These are phyloP conservation scores for Lasiodiplodia citricola DNA, from an alignment of 2,329 filamentous ascomycete genomes.

Conservation along the genomic window DNA sequence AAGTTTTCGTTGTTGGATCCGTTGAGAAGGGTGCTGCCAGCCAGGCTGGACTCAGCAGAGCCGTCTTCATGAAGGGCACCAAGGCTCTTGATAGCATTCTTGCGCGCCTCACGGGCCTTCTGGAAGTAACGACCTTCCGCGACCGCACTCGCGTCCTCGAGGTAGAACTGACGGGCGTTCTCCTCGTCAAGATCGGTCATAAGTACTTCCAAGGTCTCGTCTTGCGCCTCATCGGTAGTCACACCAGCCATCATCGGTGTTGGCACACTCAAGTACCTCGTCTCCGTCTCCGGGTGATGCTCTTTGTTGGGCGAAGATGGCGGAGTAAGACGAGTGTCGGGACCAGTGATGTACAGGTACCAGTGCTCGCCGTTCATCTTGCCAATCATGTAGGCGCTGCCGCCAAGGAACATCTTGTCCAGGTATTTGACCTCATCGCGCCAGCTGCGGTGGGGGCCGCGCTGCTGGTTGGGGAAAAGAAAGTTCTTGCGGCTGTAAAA, in stretches of 20 bases:
- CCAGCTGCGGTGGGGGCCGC: conserved; percentile 95
- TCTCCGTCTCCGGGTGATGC: conserved; percentile 58
- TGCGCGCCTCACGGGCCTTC: conserved; percentile 67
- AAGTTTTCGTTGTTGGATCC: conserved; percentile 60
- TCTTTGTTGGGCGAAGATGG: conserved; percentile 72
- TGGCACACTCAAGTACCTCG: conserved; percentile 64
- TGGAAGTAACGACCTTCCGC: conserved; percentile 79
- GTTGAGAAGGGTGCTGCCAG: conserved; percentile 41
- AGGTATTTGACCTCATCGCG: conserved; percentile 92
- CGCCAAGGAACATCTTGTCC: conserved; percentile 87
- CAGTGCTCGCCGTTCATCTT: conserved; percentile 99
- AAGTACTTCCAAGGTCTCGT: conserved; percentile 76
- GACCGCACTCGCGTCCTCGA: conserved; percentile 85
- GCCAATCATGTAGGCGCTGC: conserved; percentile 98
- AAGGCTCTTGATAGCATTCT: conserved; percentile 63
- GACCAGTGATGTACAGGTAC: conserved; percentile 96
- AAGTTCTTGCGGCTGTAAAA: conserved; percentile 99
- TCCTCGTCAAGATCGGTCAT: conserved; percentile 72
- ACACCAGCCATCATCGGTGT: conserved; percentile 56
- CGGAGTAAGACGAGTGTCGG: conserved; percentile 78
- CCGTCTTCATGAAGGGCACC: conserved; percentile 63
- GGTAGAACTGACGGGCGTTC: conserved; percentile 71
- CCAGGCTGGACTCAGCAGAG: conserved; percentile 44
- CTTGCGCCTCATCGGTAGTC: conserved; percentile 59
- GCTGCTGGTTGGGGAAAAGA: conserved; percentile 91